These are phyloP conservation scores for Juglanconis oblonga DNA, from an alignment of 2,329 filamentous ascomycete genomes.

Conservation along the genomic window DNA sequence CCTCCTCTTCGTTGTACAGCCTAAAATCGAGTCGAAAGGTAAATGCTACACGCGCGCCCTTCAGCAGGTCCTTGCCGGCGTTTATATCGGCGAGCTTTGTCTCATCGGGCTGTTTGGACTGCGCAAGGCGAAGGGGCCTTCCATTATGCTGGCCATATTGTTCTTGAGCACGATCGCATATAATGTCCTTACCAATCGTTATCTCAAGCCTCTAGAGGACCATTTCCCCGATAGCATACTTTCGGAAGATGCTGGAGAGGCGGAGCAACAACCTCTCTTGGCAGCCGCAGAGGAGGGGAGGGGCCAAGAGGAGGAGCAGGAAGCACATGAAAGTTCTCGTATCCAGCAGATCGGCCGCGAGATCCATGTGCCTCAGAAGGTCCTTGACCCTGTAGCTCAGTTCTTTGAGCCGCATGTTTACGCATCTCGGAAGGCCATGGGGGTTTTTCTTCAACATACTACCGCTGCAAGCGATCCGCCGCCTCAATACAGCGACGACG, in stretches of 20 bases:
- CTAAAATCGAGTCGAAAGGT: conserved; percentile 79
- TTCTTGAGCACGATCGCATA: conserved; percentile 13
- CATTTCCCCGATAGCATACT: conserved; percentile 13
- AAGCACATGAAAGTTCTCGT: conserved; percentile 3
- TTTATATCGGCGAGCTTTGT: conserved; percentile 78
- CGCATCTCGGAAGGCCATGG: conserved; percentile 17
- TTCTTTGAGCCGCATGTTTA: conserved; percentile 17
- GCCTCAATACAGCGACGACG: conserved; percentile 12
- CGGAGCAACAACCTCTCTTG: conserved; percentile 12
- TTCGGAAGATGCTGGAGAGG: background rate
- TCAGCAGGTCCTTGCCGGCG: conserved; percentile 78
- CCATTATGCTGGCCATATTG: conserved; percentile 5
- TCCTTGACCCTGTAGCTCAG: conserved; percentile 10
- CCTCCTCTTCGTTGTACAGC: conserved; percentile 75
- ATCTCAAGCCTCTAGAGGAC: conserved; percentile 17
- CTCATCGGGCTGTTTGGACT: conserved; percentile 79
- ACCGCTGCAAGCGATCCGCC: conserved; percentile 13
- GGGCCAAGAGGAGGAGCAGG: conserved; percentile 1
- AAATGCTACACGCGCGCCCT: conserved; percentile 84
- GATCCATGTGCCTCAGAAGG: conserved; percentile 7
- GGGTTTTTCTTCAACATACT: conserved; percentile 11
- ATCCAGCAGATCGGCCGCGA: conserved; percentile 13
- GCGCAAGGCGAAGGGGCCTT: conserved; percentile 17
- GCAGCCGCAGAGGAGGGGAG: conserved; percentile 12
- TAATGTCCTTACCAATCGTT: conserved; percentile 13